phyloP scores from a whole-genome alignment of 2,329 filamentous ascomycete species.

The Aaosphaeria arxii region DNA sequence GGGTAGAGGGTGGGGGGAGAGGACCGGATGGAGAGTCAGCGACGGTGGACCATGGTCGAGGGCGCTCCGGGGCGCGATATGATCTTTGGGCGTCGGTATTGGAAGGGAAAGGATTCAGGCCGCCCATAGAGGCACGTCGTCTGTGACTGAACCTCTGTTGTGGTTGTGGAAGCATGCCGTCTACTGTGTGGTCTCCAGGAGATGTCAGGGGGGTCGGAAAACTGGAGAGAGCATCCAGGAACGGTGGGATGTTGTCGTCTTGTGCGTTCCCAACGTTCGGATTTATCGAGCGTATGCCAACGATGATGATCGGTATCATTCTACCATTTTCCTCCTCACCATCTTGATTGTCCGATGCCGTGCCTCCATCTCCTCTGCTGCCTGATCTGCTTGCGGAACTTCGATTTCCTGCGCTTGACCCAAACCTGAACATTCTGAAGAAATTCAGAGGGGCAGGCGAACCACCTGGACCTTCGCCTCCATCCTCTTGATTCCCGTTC shows the following conservation, averaged over 20 bases:
- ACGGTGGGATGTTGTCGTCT: slow-evolving; percentile 46
- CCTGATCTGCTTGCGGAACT: slow-evolving; percentile 13
- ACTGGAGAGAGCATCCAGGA: slow-evolving; percentile 51
- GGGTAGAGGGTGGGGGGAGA: slow-evolving; percentile 61
- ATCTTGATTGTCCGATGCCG: slow-evolving; percentile 14
- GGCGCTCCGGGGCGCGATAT: slow-evolving; percentile 45
- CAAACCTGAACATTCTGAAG: slow-evolving; percentile 67
- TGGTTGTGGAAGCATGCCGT: slow-evolving; percentile 51
- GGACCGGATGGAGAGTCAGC: slow-evolving; percentile 59
- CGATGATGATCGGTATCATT: slow-evolving; percentile 67
- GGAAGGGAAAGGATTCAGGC: slow-evolving; percentile 47
- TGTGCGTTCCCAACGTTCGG: slow-evolving; percentile 47
- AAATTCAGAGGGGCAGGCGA: slow-evolving; percentile 61
- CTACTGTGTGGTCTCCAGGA: slow-evolving; percentile 47
- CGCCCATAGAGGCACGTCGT: slow-evolving; percentile 54
- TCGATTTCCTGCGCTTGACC: slow-evolving; percentile 43
- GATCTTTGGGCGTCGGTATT: slow-evolving; percentile 55
- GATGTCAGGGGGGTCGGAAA: slow-evolving; percentile 45
- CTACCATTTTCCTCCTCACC: slow-evolving; percentile 46
- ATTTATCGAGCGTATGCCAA: slow-evolving; percentile 65
- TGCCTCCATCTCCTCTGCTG: slow-evolving; percentile 21
- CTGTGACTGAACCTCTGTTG: slow-evolving; percentile 55
- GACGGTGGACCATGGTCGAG: slow-evolving; percentile 42
- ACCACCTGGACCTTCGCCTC: slow-evolving; percentile 31
- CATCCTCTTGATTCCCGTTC: slow-evolving; percentile 38